Conservation (phyloP, 1,284 basidiomycete genomes). For the Pseudozyma sp. region DNA sequence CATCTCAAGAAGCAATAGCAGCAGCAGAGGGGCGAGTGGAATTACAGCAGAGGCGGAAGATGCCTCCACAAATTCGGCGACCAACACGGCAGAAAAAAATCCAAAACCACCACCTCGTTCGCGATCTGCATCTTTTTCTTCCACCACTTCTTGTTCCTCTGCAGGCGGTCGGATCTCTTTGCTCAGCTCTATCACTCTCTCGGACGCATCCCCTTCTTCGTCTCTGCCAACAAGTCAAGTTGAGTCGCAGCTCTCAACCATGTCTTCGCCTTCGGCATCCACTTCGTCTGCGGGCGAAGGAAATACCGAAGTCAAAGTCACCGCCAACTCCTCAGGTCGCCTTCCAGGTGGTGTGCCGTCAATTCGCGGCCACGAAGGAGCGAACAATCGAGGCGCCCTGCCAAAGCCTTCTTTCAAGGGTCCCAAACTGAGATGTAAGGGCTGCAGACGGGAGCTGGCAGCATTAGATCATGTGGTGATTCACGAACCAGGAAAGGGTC, state of each 20-base stretch:
- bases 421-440: conserved; percentile 58
- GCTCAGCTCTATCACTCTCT: conserved; percentile 10
- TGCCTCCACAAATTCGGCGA: conserved; percentile 15
- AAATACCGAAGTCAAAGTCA: conserved; percentile 36
- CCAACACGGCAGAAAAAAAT: background rate
- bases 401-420: conserved; percentile 35
- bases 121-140: conserved; percentile 16
- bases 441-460: conserved; percentile 63
- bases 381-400: conserved; percentile 32
- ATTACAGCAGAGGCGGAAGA: background rate
- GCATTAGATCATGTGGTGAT: conserved; percentile 61
- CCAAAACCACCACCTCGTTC: conserved; percentile 20
- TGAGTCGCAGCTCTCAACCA: conserved; percentile 10
- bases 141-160: conserved; percentile 7
- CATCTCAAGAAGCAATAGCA: conserved; percentile 1
- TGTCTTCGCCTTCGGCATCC: conserved; percentile 6
- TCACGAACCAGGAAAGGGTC: conserved; percentile 63
- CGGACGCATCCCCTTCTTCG: background rate
- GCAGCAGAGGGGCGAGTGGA: background rate
- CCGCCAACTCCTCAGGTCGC: conserved; percentile 43
- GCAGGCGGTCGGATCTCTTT: conserved; percentile 10
- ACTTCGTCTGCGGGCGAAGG: background rate
- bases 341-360: conserved; percentile 47
- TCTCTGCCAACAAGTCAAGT: background rate
- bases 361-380: conserved; percentile 49